A percentile compares a stretch with the other conserved stretches of the same genome.
Conservation (phyloP, 2,329 filamentous ascomycete genomes). For the Beauveria sp. region DNA sequence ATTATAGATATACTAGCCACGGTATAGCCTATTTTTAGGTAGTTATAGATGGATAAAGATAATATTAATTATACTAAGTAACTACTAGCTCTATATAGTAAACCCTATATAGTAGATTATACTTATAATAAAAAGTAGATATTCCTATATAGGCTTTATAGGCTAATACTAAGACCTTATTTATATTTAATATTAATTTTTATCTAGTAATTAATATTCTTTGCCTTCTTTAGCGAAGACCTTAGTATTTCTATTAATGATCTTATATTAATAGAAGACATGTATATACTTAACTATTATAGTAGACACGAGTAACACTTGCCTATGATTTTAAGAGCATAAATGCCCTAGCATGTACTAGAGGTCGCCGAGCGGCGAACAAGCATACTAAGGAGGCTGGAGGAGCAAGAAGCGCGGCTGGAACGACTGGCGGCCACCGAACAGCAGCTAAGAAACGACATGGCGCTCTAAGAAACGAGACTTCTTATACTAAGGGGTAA, state of each 20-base stretch:
- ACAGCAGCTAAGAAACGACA: not conserved
- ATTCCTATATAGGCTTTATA: conserved; percentile 1
- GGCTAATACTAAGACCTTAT: not conserved
- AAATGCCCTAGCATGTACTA: too few species aligned
- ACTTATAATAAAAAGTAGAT: not conserved
- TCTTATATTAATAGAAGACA: not conserved
- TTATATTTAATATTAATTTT: not conserved
- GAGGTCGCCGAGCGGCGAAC: too few species aligned
- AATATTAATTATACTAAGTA: not conserved
- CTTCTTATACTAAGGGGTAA: not conserved
- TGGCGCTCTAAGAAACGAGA: not conserved
- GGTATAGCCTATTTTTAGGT: not conserved
- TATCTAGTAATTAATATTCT: not conserved
- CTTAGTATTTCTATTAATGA: not conserved
- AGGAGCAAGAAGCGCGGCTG: not conserved
- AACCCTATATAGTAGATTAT: not conserved
- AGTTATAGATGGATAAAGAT: not conserved
- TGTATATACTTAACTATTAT: not conserved
- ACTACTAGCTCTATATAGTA: not conserved
- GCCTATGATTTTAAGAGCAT: too few species aligned
- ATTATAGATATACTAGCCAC: not conserved
- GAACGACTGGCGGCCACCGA: too few species aligned
- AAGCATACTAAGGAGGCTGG: too few species aligned
- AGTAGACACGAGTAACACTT: not conserved
- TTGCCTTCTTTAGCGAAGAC: not conserved